Conservation (phyloP, 2,329 filamentous ascomycete genomes). For the Hirsutella rhossiliensis region DNA sequence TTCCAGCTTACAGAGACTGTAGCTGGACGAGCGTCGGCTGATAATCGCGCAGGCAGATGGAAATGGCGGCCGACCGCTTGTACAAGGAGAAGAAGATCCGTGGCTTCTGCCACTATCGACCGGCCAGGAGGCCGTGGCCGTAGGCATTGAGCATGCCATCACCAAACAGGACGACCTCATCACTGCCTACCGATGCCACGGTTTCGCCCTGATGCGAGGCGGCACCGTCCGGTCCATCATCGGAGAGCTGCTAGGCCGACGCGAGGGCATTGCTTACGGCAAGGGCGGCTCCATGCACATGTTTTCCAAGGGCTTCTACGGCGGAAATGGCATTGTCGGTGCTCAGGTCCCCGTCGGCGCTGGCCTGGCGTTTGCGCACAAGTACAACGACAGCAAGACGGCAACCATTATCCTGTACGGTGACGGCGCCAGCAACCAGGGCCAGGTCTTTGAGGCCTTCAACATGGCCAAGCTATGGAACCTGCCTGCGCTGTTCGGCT, state of each 20-base stretch:
- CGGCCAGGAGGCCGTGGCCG: constrained; percentile 93
- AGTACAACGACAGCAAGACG: constrained; percentile 82
- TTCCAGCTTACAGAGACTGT: no score
- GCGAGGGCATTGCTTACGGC: constrained; percentile 94
- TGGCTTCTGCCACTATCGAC: constrained; percentile 97
- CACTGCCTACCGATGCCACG: constrained; percentile 98
- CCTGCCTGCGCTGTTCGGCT: constrained; percentile 87
- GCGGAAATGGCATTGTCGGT: constrained; percentile 97
- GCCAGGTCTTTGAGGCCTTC: constrained; percentile 98
- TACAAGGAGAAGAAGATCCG: constrained; percentile 99
- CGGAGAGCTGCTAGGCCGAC: constrained; percentile 85
- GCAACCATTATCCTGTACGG: constrained; percentile 86
- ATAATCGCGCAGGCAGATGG: constrained; percentile 69
- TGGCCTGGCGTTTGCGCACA: constrained; percentile 91
- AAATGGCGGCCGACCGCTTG: constrained; percentile 96
- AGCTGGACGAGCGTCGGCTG: constrained; percentile 9
- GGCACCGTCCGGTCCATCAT: constrained; percentile 85
- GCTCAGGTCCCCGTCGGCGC: constrained; percentile 96
- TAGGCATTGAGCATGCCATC: constrained; percentile 94
- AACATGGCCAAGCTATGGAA: constrained; percentile 99
- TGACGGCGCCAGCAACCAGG: constrained; percentile 97
- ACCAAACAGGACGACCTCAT: constrained; percentile 87
- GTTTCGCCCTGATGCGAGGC: constrained; percentile 94
- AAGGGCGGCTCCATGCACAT: constrained; percentile 99
- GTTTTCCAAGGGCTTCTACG: constrained; percentile 97